Conservation (phyloP, 1,284 basidiomycete genomes). For the Cutaneotrichosporon sp. region DNA sequence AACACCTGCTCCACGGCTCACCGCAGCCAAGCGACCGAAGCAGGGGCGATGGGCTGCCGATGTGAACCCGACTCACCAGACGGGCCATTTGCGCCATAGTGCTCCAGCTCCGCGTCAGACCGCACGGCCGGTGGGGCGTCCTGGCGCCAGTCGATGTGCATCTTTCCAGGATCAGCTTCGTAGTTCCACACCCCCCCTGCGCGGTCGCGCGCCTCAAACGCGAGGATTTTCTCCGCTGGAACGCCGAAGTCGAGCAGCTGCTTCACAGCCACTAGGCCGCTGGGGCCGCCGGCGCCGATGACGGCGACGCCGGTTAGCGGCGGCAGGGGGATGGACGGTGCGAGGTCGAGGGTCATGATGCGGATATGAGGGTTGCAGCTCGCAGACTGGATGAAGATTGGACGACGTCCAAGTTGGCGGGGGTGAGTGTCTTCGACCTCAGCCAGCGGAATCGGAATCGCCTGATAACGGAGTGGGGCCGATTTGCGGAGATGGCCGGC, state of each 20-base stretch:
- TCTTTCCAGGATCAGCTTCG: conserved; percentile 14
- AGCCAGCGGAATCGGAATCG: too few relatives aligned
- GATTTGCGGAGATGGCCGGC: background rate
- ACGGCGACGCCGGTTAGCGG: conserved; percentile 41
- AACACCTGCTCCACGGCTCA: too few relatives aligned
- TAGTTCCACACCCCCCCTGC: conserved; percentile 30
- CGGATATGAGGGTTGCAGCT: background rate
- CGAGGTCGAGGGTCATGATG: conserved; percentile 1
- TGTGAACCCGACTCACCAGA: conserved; percentile 15
- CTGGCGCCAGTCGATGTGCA: conserved; percentile 13
- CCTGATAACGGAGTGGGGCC: conserved; percentile 2
- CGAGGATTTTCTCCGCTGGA: conserved; percentile 21
- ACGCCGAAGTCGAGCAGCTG: conserved; percentile 42
- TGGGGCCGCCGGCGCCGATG: conserved; percentile 48
- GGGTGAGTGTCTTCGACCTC: too few relatives aligned
- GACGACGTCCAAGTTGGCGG: background rate
- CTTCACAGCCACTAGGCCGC: conserved; percentile 47
- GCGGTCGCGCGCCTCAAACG: conserved; percentile 25
- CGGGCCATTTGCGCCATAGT: conserved; percentile 13
- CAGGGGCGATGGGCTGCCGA: too few relatives aligned
- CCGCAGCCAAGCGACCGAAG: too few relatives aligned
- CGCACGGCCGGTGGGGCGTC: conserved; percentile 11
- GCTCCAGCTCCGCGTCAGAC: conserved; percentile 7
- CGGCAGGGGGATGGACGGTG: conserved; percentile 20
- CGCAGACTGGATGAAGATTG: background rate